phyloP scores from a whole-genome alignment of 345 rosid genomes.

The Euclidium syriacum region DNA sequence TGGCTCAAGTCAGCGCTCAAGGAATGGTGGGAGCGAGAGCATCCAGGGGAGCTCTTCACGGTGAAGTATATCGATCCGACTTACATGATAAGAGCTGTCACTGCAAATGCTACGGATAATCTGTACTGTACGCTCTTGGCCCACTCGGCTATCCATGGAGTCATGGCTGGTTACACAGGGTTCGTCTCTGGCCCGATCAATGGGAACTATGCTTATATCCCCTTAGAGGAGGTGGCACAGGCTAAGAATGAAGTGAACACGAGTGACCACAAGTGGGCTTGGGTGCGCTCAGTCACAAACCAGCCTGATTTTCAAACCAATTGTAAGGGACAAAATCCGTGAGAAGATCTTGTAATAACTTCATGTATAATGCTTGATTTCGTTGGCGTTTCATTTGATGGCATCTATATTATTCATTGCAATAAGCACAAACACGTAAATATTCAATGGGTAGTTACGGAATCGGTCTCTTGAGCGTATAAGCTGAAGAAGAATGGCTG shows the following conservation, averaged over 20 bases:
- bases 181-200: constrained; percentile 82
- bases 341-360: too few species aligned
- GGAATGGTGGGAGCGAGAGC: constrained; percentile 69
- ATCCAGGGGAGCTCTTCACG: constrained; percentile 57
- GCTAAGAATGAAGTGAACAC: constrained; percentile 61
- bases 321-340: neutral
- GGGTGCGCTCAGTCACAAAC: constrained; percentile 79
- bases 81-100: constrained; percentile 90
- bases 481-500: constrained; percentile 10
- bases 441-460: neutral
- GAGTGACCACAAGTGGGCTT: constrained; percentile 83
- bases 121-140: constrained; percentile 80
- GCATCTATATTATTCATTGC: too few species aligned
- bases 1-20: constrained; percentile 78
- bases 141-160: constrained; percentile 87
- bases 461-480: neutral
- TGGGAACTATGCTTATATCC: constrained; percentile 81
- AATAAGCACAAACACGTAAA: neutral
- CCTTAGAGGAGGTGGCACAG: constrained; percentile 63
- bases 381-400: too few species aligned
- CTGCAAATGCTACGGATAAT: constrained; percentile 77
- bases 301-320: constrained; percentile 67
- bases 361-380: too few species aligned
- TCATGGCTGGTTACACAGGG: constrained; percentile 87
- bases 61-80: constrained; percentile 92